Percentiles rank a stretch among this genome's conserved stretches.
Evolutionary conservation across 768 basidiomycete species (phyloP).

Genomic region (Suillus decipiens): DNA sequence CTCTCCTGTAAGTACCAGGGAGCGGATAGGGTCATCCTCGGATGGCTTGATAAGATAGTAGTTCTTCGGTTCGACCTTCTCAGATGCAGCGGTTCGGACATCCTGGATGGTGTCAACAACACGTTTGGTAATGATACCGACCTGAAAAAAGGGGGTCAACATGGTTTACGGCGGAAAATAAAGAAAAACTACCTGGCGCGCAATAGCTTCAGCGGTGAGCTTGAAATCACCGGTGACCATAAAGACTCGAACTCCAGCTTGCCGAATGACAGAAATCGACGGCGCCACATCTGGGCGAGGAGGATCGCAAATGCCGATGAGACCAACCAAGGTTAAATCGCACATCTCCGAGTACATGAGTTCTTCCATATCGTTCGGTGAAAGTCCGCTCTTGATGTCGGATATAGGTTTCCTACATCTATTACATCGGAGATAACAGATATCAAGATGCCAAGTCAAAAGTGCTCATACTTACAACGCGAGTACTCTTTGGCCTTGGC

Average conservation of each 20-base stretch:
- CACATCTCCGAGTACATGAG: conserved; percentile 35
- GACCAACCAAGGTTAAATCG: conserved; percentile 43
- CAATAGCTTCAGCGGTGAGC: conserved; percentile 49
- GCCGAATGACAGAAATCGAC: conserved; percentile 44
- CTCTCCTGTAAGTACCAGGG: conserved; percentile 41
- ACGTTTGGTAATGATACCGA: conserved; percentile 39
- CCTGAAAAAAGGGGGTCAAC: conserved; percentile 17
- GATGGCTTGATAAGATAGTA: conserved; percentile 28
- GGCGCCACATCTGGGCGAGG: conserved; percentile 46
- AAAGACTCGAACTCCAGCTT: conserved; percentile 49
- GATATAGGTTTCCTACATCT: conserved; percentile 10
- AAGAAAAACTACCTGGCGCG: conserved; percentile 36
- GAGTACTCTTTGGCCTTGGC: conserved; percentile 48
- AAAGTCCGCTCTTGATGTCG: conserved; percentile 14
- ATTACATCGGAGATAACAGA: background rate
- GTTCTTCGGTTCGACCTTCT: conserved; percentile 16
- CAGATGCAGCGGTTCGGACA: conserved; percentile 20
- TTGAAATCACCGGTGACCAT: conserved; percentile 54
- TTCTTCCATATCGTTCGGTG: conserved; percentile 25
- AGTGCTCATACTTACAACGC: conserved; percentile 28
- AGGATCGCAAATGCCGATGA: conserved; percentile 52
- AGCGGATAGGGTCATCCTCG: conserved; percentile 35
- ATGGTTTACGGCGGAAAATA: background rate
- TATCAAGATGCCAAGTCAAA: background rate
- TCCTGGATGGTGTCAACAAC: conserved; percentile 29